Conservation (phyloP, 2,329 filamentous ascomycete genomes). For the Dryadomyces quercus-mongolicae region DNA sequence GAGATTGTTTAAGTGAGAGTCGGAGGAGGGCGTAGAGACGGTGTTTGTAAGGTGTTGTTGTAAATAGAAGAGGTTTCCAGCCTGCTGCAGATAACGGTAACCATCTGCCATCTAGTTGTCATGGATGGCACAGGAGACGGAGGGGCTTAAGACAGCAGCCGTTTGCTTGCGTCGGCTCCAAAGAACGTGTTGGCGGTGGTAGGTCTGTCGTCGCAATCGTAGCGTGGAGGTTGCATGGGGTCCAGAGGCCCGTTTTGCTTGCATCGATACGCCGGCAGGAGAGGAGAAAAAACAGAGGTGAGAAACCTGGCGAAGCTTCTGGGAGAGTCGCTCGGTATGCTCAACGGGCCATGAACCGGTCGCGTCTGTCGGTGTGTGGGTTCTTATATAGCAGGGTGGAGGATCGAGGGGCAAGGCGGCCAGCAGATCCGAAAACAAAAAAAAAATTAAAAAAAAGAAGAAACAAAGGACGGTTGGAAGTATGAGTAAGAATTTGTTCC, state of each 20-base stretch:
- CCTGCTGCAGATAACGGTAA: slow-evolving; percentile 50
- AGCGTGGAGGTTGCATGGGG: slow-evolving; percentile 4
- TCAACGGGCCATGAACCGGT: slow-evolving; percentile 6
- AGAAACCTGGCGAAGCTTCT: not conserved
- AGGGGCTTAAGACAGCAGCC: slow-evolving; percentile 1
- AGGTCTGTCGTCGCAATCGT: not conserved
- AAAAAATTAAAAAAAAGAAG: not conserved
- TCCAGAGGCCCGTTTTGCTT: slow-evolving; percentile 9
- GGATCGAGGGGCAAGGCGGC: too few relatives aligned
- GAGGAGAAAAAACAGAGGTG: not conserved
- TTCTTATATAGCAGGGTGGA: too few relatives aligned
- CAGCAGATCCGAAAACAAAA: too few relatives aligned
- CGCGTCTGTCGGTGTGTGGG: not conserved
- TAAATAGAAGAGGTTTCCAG: slow-evolving; percentile 44
- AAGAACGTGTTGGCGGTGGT: not conserved
- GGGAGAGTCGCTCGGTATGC: too few relatives aligned
- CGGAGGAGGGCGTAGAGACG: slow-evolving; percentile 14
- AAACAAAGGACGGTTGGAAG: not conserved
- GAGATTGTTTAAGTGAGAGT: slow-evolving; percentile 19
- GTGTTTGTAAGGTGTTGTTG: slow-evolving; percentile 34
- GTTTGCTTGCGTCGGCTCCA: slow-evolving; percentile 1
- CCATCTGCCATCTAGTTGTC: slow-evolving; percentile 55
- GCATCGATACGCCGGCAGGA: slow-evolving; percentile 9
- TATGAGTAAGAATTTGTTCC: not conserved
- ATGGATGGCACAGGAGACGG: slow-evolving; percentile 14